Base-by-base conservation (phyloP, 495 filamentous ascomycete species). In the Glonium stellatum region DNA sequence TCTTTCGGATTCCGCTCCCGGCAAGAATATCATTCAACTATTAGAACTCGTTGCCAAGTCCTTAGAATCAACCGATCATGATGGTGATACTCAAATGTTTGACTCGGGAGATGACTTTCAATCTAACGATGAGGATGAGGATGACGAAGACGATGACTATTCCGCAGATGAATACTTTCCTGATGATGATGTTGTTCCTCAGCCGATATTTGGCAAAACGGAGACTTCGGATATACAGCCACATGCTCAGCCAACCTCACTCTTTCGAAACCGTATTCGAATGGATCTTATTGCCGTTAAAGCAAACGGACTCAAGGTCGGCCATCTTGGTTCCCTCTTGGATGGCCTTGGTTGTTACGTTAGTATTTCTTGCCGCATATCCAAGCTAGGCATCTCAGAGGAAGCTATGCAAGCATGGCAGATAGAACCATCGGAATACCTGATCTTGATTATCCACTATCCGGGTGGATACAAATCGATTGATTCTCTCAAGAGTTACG, bases 331-430 rank as follows among this genome's bases (percentile, higher is more conserved):
- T 11, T 73, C 75, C 9, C 67, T 82, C 10, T 66, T 76, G 4
- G 70, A 78, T 18, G 67, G 68, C 6, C 44, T 54, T 15, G 67
- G 74, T 9, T 82, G 78, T 39, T 77, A 80, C 22, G 64, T 90
- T 53, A 85, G 81, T 35, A 60, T 95, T 6, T 86, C 86, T 0
- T 79, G 87, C 48, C 84, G 84, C 0, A 79, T 90, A 51, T 72
- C 75, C 0, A 87, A 87, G 61, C 79, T 96, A 1, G 85, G 80
- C 1, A 81, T 97, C 27, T 90, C 90, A 1, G 78, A 87, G 27
- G 88, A 92, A 61, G 87, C 82, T 1, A 78, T 87, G 72, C 79
- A 83, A 62, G 87, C 89, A 13, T 97, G 92, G 92, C 77, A 84
- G 54, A 70, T 97, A 18, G 67, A 80, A 13, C 69, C 75, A 0